These are phyloP conservation scores for Inonotus hispidus DNA, from an alignment of 1,284 basidiomycete species.

Conservation along the genomic window DNA sequence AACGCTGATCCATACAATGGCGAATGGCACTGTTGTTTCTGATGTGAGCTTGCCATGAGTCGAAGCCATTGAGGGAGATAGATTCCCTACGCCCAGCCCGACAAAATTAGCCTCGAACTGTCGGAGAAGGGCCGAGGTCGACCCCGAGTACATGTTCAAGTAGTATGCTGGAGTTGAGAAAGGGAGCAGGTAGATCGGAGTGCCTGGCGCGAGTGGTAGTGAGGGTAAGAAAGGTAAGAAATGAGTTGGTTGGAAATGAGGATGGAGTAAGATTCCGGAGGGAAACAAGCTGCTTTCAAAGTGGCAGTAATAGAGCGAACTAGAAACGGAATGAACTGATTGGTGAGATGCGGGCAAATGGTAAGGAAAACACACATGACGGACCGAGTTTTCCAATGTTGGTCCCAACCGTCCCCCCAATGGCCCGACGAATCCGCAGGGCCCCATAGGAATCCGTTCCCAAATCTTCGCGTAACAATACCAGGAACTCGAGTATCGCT, in stretches of 20 bases:
- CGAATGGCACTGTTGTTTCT: conserved; percentile 30
- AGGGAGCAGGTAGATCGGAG: conserved; percentile 62
- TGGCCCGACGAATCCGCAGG: conserved; percentile 39
- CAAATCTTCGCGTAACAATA: conserved; percentile 29
- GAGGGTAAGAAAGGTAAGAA: conserved; percentile 38
- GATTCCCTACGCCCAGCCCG: conserved; percentile 53
- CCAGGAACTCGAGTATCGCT: conserved; percentile 35
- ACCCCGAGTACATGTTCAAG: conserved; percentile 56
- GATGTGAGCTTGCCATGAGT: background rate
- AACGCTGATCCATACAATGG: conserved; percentile 67
- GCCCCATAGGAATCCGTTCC: conserved; percentile 53
- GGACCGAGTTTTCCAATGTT: conserved; percentile 42
- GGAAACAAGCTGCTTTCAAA: conserved; percentile 49
- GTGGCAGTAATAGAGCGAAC: conserved; percentile 54
- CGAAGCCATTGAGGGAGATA: conserved; percentile 30
- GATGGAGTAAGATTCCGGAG: conserved; percentile 53
- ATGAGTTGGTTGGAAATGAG: conserved; percentile 49
- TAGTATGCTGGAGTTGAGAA: conserved; percentile 69
- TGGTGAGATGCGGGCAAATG: background rate
- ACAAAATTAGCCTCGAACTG: conserved; percentile 57
- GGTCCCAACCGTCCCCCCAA: conserved; percentile 62
- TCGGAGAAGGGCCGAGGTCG: conserved; percentile 50
- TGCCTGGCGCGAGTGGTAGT: conserved; percentile 46
- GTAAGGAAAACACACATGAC: conserved; percentile 11
- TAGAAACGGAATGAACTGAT: conserved; percentile 23